Conservation (phyloP, 2,329 filamentous ascomycete genomes). For the Scytalidium lignicola region DNA sequence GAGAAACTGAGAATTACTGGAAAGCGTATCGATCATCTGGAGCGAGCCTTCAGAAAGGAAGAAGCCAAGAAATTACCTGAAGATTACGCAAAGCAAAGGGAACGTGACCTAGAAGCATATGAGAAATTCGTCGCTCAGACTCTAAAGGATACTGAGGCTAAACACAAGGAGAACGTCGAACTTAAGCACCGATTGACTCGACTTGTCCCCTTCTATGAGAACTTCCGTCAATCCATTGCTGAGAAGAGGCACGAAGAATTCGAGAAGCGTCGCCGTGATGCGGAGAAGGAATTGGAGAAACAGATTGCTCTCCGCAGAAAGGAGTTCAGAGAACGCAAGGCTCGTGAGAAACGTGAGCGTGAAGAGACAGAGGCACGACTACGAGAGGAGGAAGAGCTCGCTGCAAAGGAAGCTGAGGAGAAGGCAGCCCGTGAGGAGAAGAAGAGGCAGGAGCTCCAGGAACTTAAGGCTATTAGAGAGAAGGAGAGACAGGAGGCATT, state of each 20-base stretch:
- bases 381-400: constrained; percentile 81
- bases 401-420: constrained; percentile 78
- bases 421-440: constrained; percentile 75
- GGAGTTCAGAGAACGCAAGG: constrained; percentile 78
- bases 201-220: constrained; percentile 78
- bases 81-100: constrained; percentile 80
- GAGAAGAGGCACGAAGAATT: constrained; percentile 91
- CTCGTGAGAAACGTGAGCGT: constrained; percentile 75
- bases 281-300: constrained; percentile 87
- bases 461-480: constrained; percentile 60
- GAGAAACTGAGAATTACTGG: constrained; percentile 87
- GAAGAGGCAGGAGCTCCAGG: constrained; percentile 65
- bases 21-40: constrained; percentile 94
- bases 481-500: constrained; percentile 62
- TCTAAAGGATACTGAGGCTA: constrained; percentile 72
- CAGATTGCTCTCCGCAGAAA: constrained; percentile 84
- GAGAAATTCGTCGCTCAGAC: constrained; percentile 74
- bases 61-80: constrained; percentile 85
- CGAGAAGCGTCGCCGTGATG: constrained; percentile 85
- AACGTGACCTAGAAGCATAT: constrained; percentile 73
- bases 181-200: constrained; percentile 89
- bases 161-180: constrained; percentile 87
- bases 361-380: constrained; percentile 78
- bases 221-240: constrained; percentile 75
- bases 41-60: constrained; percentile 94